Base-by-base conservation (phyloP, 495 filamentous ascomycete species). In the Penicillium angulare region DNA sequence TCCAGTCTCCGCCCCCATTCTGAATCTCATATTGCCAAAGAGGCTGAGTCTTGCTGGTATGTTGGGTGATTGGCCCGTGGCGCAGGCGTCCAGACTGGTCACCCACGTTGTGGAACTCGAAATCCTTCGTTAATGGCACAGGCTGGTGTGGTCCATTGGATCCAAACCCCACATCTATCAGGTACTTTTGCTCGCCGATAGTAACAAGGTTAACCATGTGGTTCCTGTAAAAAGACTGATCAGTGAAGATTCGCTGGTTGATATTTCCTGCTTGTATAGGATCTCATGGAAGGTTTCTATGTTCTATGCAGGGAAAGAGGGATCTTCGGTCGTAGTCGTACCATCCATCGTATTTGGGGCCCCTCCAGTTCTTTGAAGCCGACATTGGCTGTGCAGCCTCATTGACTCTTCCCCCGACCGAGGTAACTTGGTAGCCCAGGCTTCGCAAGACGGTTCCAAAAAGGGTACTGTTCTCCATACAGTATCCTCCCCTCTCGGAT, bases 151-250 rank as follows among this genome's bases (percentile, higher is more conserved):
- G 74, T 6, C 80, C 81, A 47, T 76, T 72, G 7, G 71, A 71
- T 13, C 86, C 86, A 56, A 87, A 87, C 1, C 79, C 86, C 2
- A 89, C 84, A 54, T 89, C 87, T 3, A 89, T 31, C 27, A 83
- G 65, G 51, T 80, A 86, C 41, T 69, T 69, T 26, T 67, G 40
- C 20, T 53, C 54, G 3, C 65, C 64, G 42, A 89, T 72, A 6
- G 65, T 76, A 38, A 88, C 79, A 23, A 90, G 65, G 63, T 82
- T 86, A 36, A 86, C 73, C 73, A 86, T 83, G 64, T 89, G 86
- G 43, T 60, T 58, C 60, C 59, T 61, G 32, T n/a, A 18, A 41
- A 1, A 41, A 7, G 8, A 12, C 13, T 22, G 7, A 22, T 41
- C 22, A 41, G 38, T 41, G 13, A 41, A 1, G 38, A 18, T 6